These are phyloP conservation scores for Wickerhamomyces subpelliculosus DNA, from an alignment of 805 yeast species.

Conservation along the genomic window DNA sequence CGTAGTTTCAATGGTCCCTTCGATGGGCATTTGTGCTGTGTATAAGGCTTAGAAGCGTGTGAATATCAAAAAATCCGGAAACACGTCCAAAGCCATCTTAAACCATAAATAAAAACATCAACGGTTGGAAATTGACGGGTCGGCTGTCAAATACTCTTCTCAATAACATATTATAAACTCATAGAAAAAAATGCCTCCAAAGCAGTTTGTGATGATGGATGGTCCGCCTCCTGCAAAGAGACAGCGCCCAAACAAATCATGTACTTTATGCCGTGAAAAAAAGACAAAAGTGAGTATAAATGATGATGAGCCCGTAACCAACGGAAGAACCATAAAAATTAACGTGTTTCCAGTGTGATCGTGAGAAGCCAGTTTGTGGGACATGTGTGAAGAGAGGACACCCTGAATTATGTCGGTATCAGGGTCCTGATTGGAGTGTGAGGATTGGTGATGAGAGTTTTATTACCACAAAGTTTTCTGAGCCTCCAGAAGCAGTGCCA, in stretches of 20 bases:
- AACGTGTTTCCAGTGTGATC: constrained; percentile 12
- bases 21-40: too few species aligned
- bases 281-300: constrained; percentile 13
- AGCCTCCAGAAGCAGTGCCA: too few species aligned
- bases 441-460: background rate
- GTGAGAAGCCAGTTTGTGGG: constrained; percentile 17
- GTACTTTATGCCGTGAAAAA: constrained; percentile 18
- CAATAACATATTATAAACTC: too few species aligned
- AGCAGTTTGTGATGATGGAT: background rate
- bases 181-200: too few species aligned
- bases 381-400: constrained; percentile 13
- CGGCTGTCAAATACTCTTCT: too few species aligned
- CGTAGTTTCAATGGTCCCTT: too few species aligned
- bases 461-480: background rate
- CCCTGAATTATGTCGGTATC: constrained; percentile 13
- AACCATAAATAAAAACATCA: too few species aligned
- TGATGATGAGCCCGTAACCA: background rate
- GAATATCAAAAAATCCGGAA: too few species aligned
- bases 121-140: too few species aligned
- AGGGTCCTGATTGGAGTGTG: constrained; percentile 16
- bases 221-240: constrained; percentile 6
- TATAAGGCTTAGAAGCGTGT: too few species aligned
- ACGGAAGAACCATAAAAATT: too few species aligned
- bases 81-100: too few species aligned
- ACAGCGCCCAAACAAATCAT: constrained; percentile 16